A percentile compares a stretch with the other conserved stretches of the same genome.
phyloP scores from a whole-genome alignment of 768 basidiomycete genomes.

The Termitomyces sp. region DNA sequence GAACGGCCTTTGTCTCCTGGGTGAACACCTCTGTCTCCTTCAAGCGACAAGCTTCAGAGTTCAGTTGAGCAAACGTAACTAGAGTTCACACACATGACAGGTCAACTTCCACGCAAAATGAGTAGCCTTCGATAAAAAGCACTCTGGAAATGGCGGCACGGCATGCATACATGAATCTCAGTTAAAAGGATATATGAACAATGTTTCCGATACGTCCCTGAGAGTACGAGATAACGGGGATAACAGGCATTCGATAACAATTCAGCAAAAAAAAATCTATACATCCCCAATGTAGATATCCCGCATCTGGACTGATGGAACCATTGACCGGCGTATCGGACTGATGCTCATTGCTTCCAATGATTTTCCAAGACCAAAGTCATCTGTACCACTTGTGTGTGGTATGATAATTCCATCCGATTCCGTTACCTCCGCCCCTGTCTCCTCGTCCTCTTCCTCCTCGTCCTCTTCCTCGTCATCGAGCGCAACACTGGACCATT shows the following conservation, averaged over 20 bases:
- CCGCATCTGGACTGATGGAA: slow-evolving; percentile 10
- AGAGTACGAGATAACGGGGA: not conserved
- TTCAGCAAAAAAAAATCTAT: not conserved
- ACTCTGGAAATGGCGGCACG: not conserved
- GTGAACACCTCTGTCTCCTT: too few relatives aligned
- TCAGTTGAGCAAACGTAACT: too few relatives aligned
- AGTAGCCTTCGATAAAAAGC: too few relatives aligned
- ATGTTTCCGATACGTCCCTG: not conserved
- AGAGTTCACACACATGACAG: too few relatives aligned
- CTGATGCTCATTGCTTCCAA: slow-evolving; percentile 86
- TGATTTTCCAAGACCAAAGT: slow-evolving; percentile 56
- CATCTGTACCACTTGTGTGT: slow-evolving; percentile 23
- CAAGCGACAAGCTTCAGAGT: too few relatives aligned
- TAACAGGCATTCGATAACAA: slow-evolving; percentile 7
- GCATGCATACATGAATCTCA: not conserved
- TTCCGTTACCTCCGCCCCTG: slow-evolving; percentile 8
- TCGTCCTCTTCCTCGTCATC: slow-evolving; percentile 68
- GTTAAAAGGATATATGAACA: not conserved
- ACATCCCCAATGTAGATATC: slow-evolving; percentile 11
- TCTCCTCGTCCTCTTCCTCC: slow-evolving; percentile 43
- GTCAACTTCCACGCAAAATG: too few relatives aligned
- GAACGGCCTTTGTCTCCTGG: too few relatives aligned
- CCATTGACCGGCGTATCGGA: slow-evolving; percentile 31
- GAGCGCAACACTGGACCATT: slow-evolving; percentile 82
- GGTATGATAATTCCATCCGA: slow-evolving; percentile 14